Percentiles rank a stretch among this genome's conserved stretches.
These are phyloP conservation scores for Penstemon newberryi DNA, from an alignment of 257 asterid species.

Conservation along the genomic window DNA sequence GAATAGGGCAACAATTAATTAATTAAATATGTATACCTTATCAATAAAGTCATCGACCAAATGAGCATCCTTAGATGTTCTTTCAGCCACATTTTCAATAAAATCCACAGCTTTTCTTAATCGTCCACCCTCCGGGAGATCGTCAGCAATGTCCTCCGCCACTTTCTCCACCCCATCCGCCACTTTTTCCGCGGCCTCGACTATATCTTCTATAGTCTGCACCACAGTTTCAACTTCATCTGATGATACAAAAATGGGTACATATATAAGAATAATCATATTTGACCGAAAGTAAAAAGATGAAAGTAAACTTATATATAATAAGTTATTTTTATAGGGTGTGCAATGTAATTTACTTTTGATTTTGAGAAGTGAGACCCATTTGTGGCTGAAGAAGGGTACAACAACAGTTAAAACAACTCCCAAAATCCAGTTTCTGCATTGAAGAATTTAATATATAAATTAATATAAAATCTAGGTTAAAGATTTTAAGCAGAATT, in stretches of 20 bases:
- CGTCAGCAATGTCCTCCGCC: constrained; percentile 44
- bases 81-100: constrained; percentile 53
- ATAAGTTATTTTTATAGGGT: too few species aligned
- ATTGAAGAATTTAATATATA: background rate
- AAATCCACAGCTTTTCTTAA: constrained; percentile 39
- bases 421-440: constrained; percentile 24
- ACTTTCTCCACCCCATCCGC: constrained; percentile 53
- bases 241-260: constrained; percentile 13
- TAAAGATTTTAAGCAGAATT: too few species aligned
- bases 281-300: background rate
- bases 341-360: constrained; percentile 4
- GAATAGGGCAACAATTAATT: too few species aligned
- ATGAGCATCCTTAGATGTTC: constrained; percentile 45
- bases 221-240: constrained; percentile 51
- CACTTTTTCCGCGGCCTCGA: constrained; percentile 46
- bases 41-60: constrained; percentile 46
- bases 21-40: constrained; percentile 33
- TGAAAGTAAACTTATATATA: too few species aligned
- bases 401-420: background rate
- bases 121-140: constrained; percentile 51
- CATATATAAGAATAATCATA: background rate
- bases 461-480: background rate
- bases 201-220: constrained; percentile 46
- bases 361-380: constrained; percentile 18
- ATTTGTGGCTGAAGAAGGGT: constrained; percentile 22